Conservation (phyloP, 495 filamentous ascomycete species). For the Bombardia bombarda region DNA sequence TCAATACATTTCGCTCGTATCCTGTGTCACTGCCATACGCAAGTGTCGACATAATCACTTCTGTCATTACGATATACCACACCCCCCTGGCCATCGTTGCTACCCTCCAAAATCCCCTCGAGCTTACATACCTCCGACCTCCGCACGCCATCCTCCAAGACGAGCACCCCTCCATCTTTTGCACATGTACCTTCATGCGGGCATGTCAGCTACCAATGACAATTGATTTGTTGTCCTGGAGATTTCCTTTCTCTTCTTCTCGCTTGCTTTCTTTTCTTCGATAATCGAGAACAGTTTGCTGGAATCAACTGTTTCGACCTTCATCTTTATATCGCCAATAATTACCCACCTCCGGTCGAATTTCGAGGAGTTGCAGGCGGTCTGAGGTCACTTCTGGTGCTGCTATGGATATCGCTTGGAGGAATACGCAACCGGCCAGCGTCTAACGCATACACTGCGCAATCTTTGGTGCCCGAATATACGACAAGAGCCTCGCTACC, state of each 20-base stretch:
- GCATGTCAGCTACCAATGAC: constrained; percentile 10
- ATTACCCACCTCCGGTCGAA: constrained; percentile 3
- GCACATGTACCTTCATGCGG: constrained; percentile 2
- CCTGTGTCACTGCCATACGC: no score
- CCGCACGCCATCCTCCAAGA: constrained; percentile 14
- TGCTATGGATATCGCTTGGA: constrained; percentile 9
- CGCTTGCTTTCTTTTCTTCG: background rate
- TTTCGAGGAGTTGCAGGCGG: constrained; percentile 2
- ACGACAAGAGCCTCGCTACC: constrained; percentile 13
- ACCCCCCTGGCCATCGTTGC: constrained; percentile 1
- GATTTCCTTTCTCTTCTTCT: background rate
- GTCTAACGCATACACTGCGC: constrained; percentile 11
- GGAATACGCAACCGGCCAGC: constrained; percentile 11
- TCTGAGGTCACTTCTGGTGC: constrained; percentile 1
- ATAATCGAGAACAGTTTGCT: constrained; percentile 1
- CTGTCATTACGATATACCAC: background rate
- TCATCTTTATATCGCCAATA: background rate
- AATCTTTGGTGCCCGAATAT: constrained; percentile 3
- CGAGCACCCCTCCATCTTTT: constrained; percentile 13
- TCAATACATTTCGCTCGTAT: no score
- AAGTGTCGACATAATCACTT: no score
- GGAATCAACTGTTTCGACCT: background rate
- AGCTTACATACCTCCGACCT: constrained; percentile 12
- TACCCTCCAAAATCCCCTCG: constrained; percentile 6
- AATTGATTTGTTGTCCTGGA: background rate